Base-by-base conservation (phyloP, 2,329 filamentous ascomycete genomes). In the Davidsoniella neocaledoniae region DNA sequence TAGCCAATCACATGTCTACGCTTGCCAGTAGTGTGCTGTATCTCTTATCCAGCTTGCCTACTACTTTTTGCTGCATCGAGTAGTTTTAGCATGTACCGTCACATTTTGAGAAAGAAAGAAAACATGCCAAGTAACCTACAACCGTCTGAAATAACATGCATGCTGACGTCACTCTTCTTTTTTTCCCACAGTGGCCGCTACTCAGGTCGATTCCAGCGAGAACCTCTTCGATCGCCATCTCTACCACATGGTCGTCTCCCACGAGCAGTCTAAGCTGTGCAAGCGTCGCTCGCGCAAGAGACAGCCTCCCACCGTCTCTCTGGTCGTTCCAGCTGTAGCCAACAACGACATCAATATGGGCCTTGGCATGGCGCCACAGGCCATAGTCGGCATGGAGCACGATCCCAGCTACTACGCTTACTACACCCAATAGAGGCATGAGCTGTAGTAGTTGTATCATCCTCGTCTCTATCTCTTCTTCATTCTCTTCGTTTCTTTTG, bases 251-350 rank as follows among this genome's bases (percentile, higher is more conserved):
- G 23, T 52, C n/a, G 26, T 49, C 17, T 42, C 49, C 10, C 50
- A 52, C 38, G 50, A 52, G n/a, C 46, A 52, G 33, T 26, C 46
- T 17, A 52, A 52, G 37, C 46, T 52, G n/a, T 29, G 19, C 38
- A 48, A 45, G 12, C 14, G 33, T 9, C 50, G 50, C 42, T 49
- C 46, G 36, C 46, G 50, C 25, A 52, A 52, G 50, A 52, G 41
- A 37, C 43, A 52, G 29, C 25, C 41, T 4, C 25, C 42, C 8
- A 44, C 29, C 6, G 38, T 49, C 37, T 25, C 41, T 2, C 37
- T 52, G 4, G 40, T 47, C 26, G 38, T 51, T 12, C 49, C 49
- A 3, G 40, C 29, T 41, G 14, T 9, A 3, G n/a, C 5, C 12
- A 42, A 8, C 44, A 46, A 14, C 44, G 19, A 23, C 5, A 23